Base-by-base conservation (phyloP, 2,329 filamentous ascomycete species). In the Dryadomyces sulphureus region DNA sequence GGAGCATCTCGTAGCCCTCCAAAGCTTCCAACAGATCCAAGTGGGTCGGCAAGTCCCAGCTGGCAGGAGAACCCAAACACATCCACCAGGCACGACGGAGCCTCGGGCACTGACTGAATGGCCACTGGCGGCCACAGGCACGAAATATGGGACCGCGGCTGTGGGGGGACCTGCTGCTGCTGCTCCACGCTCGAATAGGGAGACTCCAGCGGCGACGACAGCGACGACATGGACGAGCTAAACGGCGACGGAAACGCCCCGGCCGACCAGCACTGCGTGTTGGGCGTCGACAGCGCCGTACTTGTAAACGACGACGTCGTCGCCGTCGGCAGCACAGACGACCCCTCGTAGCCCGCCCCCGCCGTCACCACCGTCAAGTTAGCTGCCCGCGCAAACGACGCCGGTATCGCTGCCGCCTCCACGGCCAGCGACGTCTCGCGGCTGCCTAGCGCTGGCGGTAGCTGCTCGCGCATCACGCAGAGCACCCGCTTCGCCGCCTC, bases 401-500 rank as follows among this genome's bases (percentile, higher is more conserved):
- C 14, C 7, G 21, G 22, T 6, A 12, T 11, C n/a, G 27, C 11
- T 32, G 27, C 27, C 27, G 27, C 27, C 27, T 32, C 27, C 9
- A 12, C 16, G 5, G 17, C 16, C 27, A n/a, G 9, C 34, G 7
- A 12, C 11, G 17, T 6, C 19, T 2, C n/a, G 17, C 5, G 6
- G 7, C n/a, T 35, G 27, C 5, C 6, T n/a, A 36, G 16, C 30
- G 7, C 9, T 7, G 35, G 14, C 12, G 39, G 34, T 20, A 47
- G 21, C 24, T 41, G 43, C 9, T 27, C 17, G 8, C 17, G 24
- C 43, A 48, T 25, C 19, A 14, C 11, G 2, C 16, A 12, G 4
- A 53, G 43, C 17, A 52, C 43, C 14, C 41, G 47, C 32, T 47
- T 45, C 5, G 48, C 50, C 5, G 48, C 49, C 11, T 49, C 45